Percentiles rank a stretch among this genome's conserved stretches.
Evolutionary conservation across 2,329 filamentous ascomycete genomes (phyloP).

Genomic region (Colletotrichum eremochloae): DNA sequence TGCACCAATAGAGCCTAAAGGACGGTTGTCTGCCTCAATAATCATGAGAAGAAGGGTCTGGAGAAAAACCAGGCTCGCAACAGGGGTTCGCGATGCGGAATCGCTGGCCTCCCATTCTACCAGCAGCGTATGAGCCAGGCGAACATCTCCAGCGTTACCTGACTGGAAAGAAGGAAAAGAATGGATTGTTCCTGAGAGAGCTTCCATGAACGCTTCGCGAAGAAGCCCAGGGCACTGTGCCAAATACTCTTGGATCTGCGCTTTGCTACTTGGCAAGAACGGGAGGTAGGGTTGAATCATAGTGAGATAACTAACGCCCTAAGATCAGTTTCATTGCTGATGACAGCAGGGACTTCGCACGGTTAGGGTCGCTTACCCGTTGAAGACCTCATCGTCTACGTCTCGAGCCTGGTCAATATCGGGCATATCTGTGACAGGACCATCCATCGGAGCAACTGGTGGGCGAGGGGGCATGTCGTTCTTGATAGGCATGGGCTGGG

Average conservation of each 20-base stretch:
- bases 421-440: conserved; percentile 52
- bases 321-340: not conserved
- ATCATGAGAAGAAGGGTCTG: conserved; percentile 76
- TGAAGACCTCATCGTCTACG: conserved; percentile 60
- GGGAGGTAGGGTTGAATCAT: conserved; percentile 77
- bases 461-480: conserved; percentile 54
- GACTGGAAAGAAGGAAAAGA: conserved; percentile 58
- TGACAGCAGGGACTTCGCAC: not conserved
- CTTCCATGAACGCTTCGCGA: conserved; percentile 74
- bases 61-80: conserved; percentile 69
- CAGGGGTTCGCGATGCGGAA: conserved; percentile 53
- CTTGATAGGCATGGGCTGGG: conserved; percentile 59
- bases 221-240: conserved; percentile 68
- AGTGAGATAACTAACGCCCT: conserved; percentile 67
- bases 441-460: conserved; percentile 52
- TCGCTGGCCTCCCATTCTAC: conserved; percentile 64
- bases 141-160: conserved; percentile 57
- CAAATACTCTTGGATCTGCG: conserved; percentile 68
- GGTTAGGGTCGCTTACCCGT: conserved; percentile 55
- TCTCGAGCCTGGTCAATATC: conserved; percentile 52
- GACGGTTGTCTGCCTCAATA: conserved; percentile 73
- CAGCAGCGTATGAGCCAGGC: conserved; percentile 61
- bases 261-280: conserved; percentile 70
- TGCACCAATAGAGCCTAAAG: conserved; percentile 58
- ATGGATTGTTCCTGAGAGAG: conserved; percentile 71